A percentile compares a stretch with the other conserved stretches of the same genome.
These are phyloP conservation scores for Xylariaceae sp. DNA, from an alignment of 2,329 filamentous ascomycete genomes.

Conservation along the genomic window DNA sequence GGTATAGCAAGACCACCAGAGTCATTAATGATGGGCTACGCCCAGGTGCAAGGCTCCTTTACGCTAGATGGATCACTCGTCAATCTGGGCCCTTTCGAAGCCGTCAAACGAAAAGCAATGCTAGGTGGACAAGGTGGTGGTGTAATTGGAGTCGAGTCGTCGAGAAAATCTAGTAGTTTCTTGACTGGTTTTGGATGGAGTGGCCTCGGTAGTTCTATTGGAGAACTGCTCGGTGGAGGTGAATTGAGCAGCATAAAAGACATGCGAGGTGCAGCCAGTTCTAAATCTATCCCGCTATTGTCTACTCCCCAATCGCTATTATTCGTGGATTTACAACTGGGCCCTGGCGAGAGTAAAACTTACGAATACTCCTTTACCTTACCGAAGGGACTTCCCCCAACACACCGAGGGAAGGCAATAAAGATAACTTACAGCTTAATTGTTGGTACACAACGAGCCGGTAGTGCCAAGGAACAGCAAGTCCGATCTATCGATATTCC, in stretches of 20 bases:
- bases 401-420: slow-evolving; percentile 84
- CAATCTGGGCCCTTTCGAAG: slow-evolving; percentile 85
- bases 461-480: slow-evolving; percentile 71
- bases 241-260: slow-evolving; percentile 93
- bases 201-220: slow-evolving; percentile 79
- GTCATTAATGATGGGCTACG: slow-evolving; percentile 95
- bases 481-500: slow-evolving; percentile 89
- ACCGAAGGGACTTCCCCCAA: slow-evolving; percentile 84
- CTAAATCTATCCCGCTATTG: slow-evolving; percentile 83
- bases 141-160: slow-evolving; percentile 73
- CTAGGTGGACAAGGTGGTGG: slow-evolving; percentile 83
- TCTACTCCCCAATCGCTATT: slow-evolving; percentile 93
- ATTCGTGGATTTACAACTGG: slow-evolving; percentile 86
- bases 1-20: slow-evolving; percentile 58
- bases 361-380: slow-evolving; percentile 85
- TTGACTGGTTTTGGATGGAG: slow-evolving; percentile 85
- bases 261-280: slow-evolving; percentile 83
- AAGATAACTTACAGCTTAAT: slow-evolving; percentile 90
- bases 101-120: slow-evolving; percentile 91
- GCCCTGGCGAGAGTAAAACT: slow-evolving; percentile 80
- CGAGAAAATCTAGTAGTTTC: slow-evolving; percentile 72
- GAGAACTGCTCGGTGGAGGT: slow-evolving; percentile 77
- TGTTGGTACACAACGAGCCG: slow-evolving; percentile 84
- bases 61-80: slow-evolving; percentile 87
- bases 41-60: slow-evolving; percentile 88